A percentile compares a stretch with the other conserved stretches of the same genome.
These are phyloP conservation scores for Neurospora sp. DNA, from an alignment of 495 filamentous ascomycete genomes.

Conservation along the genomic window DNA sequence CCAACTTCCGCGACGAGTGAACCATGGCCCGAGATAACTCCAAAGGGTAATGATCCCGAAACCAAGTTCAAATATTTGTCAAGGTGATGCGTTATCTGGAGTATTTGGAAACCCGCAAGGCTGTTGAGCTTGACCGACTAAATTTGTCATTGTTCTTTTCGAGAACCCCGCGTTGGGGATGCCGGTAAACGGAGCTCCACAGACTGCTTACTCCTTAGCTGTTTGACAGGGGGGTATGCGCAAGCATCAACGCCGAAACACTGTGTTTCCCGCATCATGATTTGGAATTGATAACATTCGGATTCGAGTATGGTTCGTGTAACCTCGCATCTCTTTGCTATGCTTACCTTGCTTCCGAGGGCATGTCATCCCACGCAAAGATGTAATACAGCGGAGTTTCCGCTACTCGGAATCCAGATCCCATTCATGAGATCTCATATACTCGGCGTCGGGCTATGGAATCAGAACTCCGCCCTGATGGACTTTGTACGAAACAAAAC, in stretches of 20 bases:
- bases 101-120: neutral
- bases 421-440: neutral
- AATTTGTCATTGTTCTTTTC: neutral
- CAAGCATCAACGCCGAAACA: neutral
- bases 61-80: neutral
- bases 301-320: neutral
- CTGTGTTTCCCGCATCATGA: neutral
- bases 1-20: neutral
- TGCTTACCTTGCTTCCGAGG: neutral
- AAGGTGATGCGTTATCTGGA: neutral
- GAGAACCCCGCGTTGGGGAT: neutral
- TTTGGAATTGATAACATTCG: neutral
- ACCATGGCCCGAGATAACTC: neutral
- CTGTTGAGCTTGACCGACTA: neutral
- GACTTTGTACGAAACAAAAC: neutral
- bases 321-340: neutral
- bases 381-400: neutral
- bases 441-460: neutral
- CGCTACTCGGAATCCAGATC: neutral
- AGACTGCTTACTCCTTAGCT: neutral
- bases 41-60: neutral
- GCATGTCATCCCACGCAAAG: neutral
- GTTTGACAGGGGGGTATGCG: neutral
- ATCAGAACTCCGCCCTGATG: neutral
- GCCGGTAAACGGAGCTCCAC: neutral